Evolutionary conservation across 257 asterid genomes (phyloP), one percentile per base, ranked within the genome.

Genomic region (Lithospermum erythrorhizon): DNA sequence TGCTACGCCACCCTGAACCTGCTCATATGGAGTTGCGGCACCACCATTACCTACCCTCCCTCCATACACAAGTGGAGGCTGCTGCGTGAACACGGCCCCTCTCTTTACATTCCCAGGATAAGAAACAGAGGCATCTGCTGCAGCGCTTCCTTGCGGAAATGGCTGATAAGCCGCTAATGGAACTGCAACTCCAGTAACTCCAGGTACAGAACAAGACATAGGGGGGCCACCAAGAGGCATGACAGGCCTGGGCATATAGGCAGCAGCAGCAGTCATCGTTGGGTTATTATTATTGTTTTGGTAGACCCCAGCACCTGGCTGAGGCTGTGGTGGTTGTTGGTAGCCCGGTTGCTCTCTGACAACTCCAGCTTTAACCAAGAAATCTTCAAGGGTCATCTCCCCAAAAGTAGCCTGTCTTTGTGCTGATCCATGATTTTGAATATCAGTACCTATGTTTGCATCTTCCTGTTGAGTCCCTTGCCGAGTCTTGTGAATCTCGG

Each of bases 331-430:
- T 9, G 59, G 60, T 18, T 27, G 60, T 13, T 17, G 37, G 35
- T 59, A 19, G 0, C 13, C 32, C 24, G 61, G 67, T 55, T 74
- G 85, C 35, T 79, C 87, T 6, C 83, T 68, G 0, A 78, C 87
- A 0, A 87, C 74, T 35, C 95, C 95, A 0, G 94, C 90, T 21
- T 76, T 62, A 9, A 82, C 75, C 67, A 87, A 58, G 81, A 87
- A 87, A 62, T 87, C 95, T 51, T 87, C 90, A 0, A 87, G 80
- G 0, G 95, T 87, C 94, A 84, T 84, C 49, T 84, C 88, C 17
- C 90, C 88, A 3, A 84, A 75, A 0, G 82, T 82, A 3, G 64
- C n/a, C 61, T 81, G 86, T 56, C 72, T 72, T 45, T 74, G 87
- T 29, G 89, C 19, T 2, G 66, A 27, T 22, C 53, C 25, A 14